Percentiles rank a stretch among this genome's conserved stretches.
Evolutionary conservation across 768 basidiomycete species (phyloP).

Genomic region (Leccinum subtestaceum): DNA sequence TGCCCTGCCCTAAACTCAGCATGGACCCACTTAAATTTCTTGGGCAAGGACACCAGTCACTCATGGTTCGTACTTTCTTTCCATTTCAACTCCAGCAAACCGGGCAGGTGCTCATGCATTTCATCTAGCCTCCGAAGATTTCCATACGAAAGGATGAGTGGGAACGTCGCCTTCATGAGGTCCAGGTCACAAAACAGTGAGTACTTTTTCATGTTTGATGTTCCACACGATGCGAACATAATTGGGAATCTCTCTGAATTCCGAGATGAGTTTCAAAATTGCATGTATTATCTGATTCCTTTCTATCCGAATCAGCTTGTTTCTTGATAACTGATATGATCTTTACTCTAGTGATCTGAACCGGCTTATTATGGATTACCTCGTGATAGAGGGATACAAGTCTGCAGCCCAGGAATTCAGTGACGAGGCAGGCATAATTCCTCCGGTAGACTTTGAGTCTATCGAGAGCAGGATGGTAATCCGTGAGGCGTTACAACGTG

Average conservation of each 20-base stretch:
- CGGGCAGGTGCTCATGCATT: constrained; percentile 1
- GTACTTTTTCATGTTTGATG: constrained; percentile 36
- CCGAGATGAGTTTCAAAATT: constrained; percentile 64
- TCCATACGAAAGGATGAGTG: constrained; percentile 79
- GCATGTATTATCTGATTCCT: constrained; percentile 86
- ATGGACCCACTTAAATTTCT: constrained; percentile 32
- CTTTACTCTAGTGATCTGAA: constrained; percentile 77
- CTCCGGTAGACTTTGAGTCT: constrained; percentile 83
- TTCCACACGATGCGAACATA: constrained; percentile 57
- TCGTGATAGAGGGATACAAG: constrained; percentile 96
- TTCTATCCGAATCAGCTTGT: constrained; percentile 22
- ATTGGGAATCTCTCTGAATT: constrained; percentile 99
- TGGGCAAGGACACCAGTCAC: constrained; percentile 12
- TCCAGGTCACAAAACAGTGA: constrained; percentile 86
- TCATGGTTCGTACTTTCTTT: constrained; percentile 31
- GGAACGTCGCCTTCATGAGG: constrained; percentile 79
- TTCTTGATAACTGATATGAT: constrained; percentile 18
- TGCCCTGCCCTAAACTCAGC: constrained; percentile 39
- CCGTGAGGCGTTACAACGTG: constrained; percentile 88
- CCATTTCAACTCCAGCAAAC: background rate
- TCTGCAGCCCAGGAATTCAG: constrained; percentile 94
- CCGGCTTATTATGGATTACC: constrained; percentile 93
- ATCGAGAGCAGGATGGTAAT: constrained; percentile 95
- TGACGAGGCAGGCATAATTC: constrained; percentile 74
- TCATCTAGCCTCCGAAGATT: constrained; percentile 47